These are phyloP conservation scores for Tricholoma bakamatsutake DNA, from an alignment of 768 basidiomycete species.

Conservation along the genomic window DNA sequence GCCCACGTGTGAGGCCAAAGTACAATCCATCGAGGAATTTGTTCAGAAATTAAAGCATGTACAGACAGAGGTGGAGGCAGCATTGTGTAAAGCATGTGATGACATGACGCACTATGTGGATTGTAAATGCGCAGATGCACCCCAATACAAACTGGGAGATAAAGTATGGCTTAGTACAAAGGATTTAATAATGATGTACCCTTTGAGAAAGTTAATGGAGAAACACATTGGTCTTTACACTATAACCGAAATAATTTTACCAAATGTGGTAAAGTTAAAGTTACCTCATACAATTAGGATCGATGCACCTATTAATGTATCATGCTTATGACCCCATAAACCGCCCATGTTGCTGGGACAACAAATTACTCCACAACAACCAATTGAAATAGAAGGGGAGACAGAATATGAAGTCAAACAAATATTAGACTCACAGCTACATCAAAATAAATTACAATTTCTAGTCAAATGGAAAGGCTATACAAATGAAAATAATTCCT, in stretches of 20 bases:
- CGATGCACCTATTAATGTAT: constrained; percentile 2
- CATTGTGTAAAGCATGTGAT: background rate
- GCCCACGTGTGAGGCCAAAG: no score
- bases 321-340: background rate
- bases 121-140: background rate
- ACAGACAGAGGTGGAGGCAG: no score
- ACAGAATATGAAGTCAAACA: background rate
- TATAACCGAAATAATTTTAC: constrained; percentile 8
- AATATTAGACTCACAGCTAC: background rate
- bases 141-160: constrained; percentile 7
- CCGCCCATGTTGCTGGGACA: background rate
- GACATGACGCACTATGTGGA: constrained; percentile 17
- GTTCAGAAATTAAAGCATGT: no score
- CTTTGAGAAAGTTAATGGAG: no score
- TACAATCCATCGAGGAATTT: no score
- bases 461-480: no score
- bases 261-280: no score
- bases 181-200: constrained; percentile 10
- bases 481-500: no score
- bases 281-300: no score
- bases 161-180: constrained; percentile 8
- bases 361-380: background rate
- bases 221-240: constrained; percentile 15
- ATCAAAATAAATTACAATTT: no score
- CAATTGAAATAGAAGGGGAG: background rate